Percentiles rank a stretch among this genome's conserved stretches.
Evolutionary conservation across 805 yeast species (phyloP).

Genomic region (Wilhelminamyces savonicus): DNA sequence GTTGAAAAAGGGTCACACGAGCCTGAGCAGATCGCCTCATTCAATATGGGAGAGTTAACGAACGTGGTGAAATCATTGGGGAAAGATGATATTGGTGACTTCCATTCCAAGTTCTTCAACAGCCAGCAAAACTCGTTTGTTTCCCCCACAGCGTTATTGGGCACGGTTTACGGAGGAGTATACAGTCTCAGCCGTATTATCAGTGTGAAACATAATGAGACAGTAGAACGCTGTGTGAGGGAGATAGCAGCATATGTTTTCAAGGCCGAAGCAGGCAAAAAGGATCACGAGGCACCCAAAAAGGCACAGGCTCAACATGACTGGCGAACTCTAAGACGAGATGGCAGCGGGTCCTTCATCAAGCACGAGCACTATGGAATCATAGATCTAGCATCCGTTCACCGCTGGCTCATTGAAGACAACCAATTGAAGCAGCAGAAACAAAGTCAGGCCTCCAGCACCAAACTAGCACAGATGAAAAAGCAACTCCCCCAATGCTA

Average conservation of each 20-base stretch:
- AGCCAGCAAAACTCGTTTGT: background rate
- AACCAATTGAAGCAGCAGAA: no score
- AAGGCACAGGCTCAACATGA: slow-evolving; percentile 6
- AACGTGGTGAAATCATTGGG: slow-evolving; percentile 12
- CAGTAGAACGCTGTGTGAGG: background rate
- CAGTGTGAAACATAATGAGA: background rate
- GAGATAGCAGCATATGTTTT: slow-evolving; percentile 4
- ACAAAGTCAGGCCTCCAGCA: slow-evolving; percentile 1
- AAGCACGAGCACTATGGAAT: slow-evolving; percentile 7
- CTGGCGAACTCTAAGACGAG: slow-evolving; percentile 8
- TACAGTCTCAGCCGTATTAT: slow-evolving; percentile 6
- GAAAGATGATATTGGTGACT: background rate
- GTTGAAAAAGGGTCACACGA: slow-evolving; percentile 5
- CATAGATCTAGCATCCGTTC: slow-evolving; percentile 12
- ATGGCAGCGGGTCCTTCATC: slow-evolving; percentile 7
- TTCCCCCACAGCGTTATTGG: slow-evolving; percentile 11
- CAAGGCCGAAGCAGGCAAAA: slow-evolving; percentile 8
- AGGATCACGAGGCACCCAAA: slow-evolving; percentile 7
- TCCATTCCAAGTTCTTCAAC: no score
- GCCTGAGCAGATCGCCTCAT: slow-evolving; percentile 6
- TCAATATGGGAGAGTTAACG: slow-evolving; percentile 24
- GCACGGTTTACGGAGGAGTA: slow-evolving; percentile 24
- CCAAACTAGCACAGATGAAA: slow-evolving; percentile 1
- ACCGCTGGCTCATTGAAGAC: no score
- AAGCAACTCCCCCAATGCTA: slow-evolving; percentile 7